Evolutionary conservation across 1,139 yeast genomes (phyloP), one percentile per base, ranked within the genome.

Genomic region (Debaryomyces coudertii): DNA sequence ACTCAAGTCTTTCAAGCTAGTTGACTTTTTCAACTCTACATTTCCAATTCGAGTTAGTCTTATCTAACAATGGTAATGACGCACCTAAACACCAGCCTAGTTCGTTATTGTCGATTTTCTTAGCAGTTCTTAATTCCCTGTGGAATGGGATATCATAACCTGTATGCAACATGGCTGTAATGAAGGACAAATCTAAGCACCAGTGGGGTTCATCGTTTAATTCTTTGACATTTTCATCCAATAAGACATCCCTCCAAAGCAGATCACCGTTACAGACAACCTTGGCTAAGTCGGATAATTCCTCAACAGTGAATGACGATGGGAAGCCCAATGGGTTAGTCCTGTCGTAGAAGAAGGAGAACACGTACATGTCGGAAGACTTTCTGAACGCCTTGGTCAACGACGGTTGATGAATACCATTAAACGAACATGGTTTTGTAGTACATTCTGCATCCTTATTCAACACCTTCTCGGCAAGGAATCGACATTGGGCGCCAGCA

Each of bases 1-100:
- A 29, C 16, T 33, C 24, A 33, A 14, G 5, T 11, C 14, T 33
- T 18, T 5, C 28, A 18, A 8, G 8, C 14, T 28, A 38, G 23
- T 27, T 38, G 15, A 38, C 41, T 18, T 60, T 53, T 47, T 60
- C 54, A 14, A 76, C 71, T 58, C 74, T 80, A 71, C 97, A 90
- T 46, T 72, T 77, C 97, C 97, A 90, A 46, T 82, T 83, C 11
- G 79, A 71, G 38, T 69, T 66, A 33, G 67, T 65, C 52, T 76
- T 73, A 53, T 88, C 93, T 55, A 93, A 75, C 55, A 93, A 73
- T 3, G 98, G 98, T 59, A 93, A 77, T 1, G 97, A 89, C 2
- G 99, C 99, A 55, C 99, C 99, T 51, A 93, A 76, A 71, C 99
- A 93, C 99, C 99, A 93, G 29, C 98, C 99, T 44, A 93, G 76